Evolutionary conservation across 1,284 basidiomycete genomes (phyloP).

Genomic region (Hymenochaete sp.): DNA sequence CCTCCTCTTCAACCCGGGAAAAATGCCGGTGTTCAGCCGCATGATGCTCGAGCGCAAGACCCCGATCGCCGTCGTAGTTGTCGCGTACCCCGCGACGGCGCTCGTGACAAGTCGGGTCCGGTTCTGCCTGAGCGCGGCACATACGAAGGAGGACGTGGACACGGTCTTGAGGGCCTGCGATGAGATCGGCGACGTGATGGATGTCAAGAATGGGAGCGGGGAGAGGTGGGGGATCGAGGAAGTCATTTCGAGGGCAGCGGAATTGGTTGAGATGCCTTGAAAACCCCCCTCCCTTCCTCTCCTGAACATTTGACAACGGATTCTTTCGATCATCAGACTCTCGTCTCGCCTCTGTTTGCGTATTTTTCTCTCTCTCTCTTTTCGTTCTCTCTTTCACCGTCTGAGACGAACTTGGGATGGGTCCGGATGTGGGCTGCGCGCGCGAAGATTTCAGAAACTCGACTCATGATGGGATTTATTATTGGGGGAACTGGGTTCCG

Average conservation of each 20-base stretch:
- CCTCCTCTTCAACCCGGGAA: constrained; percentile 89
- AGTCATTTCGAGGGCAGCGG: constrained; percentile 66
- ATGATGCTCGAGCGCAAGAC: constrained; percentile 80
- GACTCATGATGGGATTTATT: too few relatives aligned
- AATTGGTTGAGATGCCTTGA: constrained; percentile 52
- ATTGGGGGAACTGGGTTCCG: too few relatives aligned
- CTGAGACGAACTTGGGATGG: too few relatives aligned
- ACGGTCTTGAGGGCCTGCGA: constrained; percentile 80
- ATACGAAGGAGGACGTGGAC: constrained; percentile 97
- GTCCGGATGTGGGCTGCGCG: too few relatives aligned
- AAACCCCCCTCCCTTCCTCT: not conserved
- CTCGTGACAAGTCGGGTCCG: constrained; percentile 85
- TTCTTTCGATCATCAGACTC: not conserved
- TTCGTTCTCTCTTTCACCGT: too few relatives aligned
- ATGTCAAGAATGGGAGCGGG: constrained; percentile 71
- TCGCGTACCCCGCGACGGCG: constrained; percentile 89
- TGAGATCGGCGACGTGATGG: constrained; percentile 83
- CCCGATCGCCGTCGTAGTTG: constrained; percentile 83
- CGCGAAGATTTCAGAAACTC: too few relatives aligned
- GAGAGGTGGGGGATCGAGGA: constrained; percentile 81
- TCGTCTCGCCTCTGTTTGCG: too few relatives aligned
- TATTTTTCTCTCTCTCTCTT: too few relatives aligned
- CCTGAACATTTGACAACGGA: not conserved
- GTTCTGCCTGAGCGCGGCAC: constrained; percentile 91
- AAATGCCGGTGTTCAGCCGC: constrained; percentile 82